These are phyloP conservation scores for Tuber umbilicatum DNA, from an alignment of 495 filamentous ascomycete genomes.

Conservation along the genomic window DNA sequence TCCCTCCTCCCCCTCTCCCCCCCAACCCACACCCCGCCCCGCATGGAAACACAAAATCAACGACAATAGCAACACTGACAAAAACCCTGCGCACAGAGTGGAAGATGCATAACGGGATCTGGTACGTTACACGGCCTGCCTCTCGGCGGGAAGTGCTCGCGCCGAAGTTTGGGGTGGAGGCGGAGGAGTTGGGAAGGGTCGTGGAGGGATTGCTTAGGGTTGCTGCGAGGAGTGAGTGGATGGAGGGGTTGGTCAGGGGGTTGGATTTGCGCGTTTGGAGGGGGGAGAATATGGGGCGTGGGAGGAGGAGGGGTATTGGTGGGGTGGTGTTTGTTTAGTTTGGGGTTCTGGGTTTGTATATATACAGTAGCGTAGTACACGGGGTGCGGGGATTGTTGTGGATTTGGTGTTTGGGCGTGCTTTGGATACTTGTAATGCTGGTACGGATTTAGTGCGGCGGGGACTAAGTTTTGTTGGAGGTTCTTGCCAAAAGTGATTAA, in stretches of 20 bases:
- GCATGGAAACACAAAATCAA: not conserved
- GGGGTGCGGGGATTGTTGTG: not conserved
- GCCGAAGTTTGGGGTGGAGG: slow-evolving; percentile 10
- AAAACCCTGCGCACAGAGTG: slow-evolving; percentile 9
- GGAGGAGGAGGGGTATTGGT: slow-evolving; percentile 13
- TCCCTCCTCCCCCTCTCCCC: not conserved
- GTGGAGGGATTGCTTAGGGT: slow-evolving; percentile 25
- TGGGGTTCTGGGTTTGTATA: not conserved
- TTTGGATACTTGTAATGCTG: not conserved
- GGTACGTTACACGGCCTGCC: slow-evolving; percentile 15
- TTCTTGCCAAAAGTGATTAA: not conserved
- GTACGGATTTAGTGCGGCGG: not conserved
- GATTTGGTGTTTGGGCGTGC: not conserved
- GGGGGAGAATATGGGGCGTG: slow-evolving; percentile 19
- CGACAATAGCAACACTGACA: not conserved
- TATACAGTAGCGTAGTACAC: not conserved
- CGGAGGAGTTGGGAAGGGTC: slow-evolving; percentile 8
- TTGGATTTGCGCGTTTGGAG: slow-evolving; percentile 36
- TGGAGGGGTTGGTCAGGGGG: slow-evolving; percentile 22
- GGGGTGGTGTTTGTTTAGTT: slow-evolving; percentile 15
- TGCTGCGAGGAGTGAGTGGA: slow-evolving; percentile 30
- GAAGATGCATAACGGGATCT: slow-evolving; percentile 13
- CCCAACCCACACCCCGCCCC: not conserved
- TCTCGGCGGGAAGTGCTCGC: slow-evolving; percentile 17
- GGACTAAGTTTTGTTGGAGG: not conserved